These are phyloP conservation scores for Kodamaea laetipori DNA, from an alignment of 805 yeast species.

Conservation along the genomic window DNA sequence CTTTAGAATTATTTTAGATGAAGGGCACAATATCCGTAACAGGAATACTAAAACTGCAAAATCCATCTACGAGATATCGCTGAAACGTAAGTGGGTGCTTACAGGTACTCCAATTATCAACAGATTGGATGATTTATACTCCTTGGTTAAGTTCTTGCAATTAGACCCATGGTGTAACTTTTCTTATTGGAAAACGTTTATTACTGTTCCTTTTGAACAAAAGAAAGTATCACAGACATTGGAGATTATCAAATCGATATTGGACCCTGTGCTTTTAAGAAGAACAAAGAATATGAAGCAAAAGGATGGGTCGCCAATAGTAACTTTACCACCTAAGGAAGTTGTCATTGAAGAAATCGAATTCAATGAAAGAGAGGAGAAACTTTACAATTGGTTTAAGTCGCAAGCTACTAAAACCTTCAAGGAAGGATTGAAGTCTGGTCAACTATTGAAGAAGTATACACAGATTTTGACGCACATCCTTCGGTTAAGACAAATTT, in stretches of 20 bases:
- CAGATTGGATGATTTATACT: conserved; percentile 80
- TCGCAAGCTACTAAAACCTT: conserved; percentile 66
- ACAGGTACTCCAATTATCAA: conserved; percentile 95
- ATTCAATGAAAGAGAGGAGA: conserved; percentile 66
- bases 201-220: conserved; percentile 80
- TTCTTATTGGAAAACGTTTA: conserved; percentile 83
- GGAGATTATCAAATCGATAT: conserved; percentile 78
- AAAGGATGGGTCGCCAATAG: conserved; percentile 69
- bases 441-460: conserved; percentile 70
- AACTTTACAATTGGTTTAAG: conserved; percentile 68
- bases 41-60: conserved; percentile 76
- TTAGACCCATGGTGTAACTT: conserved; percentile 91
- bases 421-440: conserved; percentile 58
- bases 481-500: conserved; percentile 79
- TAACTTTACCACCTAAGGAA: conserved; percentile 74
- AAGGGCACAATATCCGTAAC: conserved; percentile 87
- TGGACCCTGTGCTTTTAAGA: conserved; percentile 80
- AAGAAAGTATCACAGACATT: conserved; percentile 71
- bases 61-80: conserved; percentile 66
- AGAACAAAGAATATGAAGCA: conserved; percentile 86
- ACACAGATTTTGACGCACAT: conserved; percentile 82
- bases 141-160: conserved; percentile 69
- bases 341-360: conserved; percentile 66
- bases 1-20: conserved; percentile 79
- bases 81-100: conserved; percentile 75